phyloP scores from a whole-genome alignment of 1,284 basidiomycete genomes.

The Sanghuangporus baumii region DNA sequence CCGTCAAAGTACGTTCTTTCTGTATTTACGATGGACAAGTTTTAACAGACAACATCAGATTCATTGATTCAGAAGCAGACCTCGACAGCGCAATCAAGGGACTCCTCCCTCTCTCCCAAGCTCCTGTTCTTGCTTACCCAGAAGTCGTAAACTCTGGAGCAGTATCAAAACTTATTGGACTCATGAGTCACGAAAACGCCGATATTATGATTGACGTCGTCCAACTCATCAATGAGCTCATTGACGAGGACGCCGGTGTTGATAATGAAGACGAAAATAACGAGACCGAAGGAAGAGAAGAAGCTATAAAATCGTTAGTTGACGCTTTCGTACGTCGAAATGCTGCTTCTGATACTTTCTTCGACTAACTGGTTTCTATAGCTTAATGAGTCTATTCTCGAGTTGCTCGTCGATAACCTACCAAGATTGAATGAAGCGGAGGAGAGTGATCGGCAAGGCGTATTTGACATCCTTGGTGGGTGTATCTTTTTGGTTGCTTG shows the following conservation, averaged over 20 bases:
- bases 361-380: conserved; percentile 27
- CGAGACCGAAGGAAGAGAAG: conserved; percentile 56
- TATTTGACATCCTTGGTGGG: conserved; percentile 85
- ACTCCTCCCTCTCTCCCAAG: conserved; percentile 85
- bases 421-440: conserved; percentile 76
- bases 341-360: background rate
- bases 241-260: conserved; percentile 91
- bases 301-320: conserved; percentile 67
- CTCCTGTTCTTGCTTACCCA: conserved; percentile 79
- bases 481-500: background rate
- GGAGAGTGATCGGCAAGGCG: conserved; percentile 84
- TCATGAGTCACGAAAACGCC: conserved; percentile 89
- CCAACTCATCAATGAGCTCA: conserved; percentile 89
- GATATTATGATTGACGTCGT: conserved; percentile 93
- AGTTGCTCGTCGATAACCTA: conserved; percentile 88
- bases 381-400: conserved; percentile 79
- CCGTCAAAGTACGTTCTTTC: conserved; percentile 68
- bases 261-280: conserved; percentile 64
- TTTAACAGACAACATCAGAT: conserved; percentile 45
- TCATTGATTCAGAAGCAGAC: conserved; percentile 98
- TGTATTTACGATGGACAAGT: background rate
- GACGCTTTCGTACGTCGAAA: conserved; percentile 60
- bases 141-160: conserved; percentile 80
- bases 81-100: conserved; percentile 85
- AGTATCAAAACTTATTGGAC: conserved; percentile 66